Evolutionary conservation across 768 basidiomycete species (phyloP).

Genomic region (Panaeolus papilionaceus): DNA sequence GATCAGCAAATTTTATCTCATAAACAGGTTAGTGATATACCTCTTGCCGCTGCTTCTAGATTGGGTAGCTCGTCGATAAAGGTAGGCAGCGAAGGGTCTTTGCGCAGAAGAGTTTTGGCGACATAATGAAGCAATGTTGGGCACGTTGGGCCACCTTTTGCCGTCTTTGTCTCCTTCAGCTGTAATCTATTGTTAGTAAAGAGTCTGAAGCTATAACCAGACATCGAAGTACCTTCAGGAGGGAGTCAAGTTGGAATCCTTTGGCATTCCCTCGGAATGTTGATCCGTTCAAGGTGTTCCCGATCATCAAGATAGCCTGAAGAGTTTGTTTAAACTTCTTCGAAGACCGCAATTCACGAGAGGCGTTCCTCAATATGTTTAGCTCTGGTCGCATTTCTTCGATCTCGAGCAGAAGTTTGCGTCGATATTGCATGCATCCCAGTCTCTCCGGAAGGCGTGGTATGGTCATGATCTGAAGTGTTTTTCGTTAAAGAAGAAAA

Average conservation of each 20-base stretch:
- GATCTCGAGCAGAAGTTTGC: conserved; percentile 81
- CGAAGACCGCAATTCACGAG: conserved; percentile 70
- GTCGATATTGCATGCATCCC: conserved; percentile 84
- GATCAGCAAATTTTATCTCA: background rate
- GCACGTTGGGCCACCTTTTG: conserved; percentile 68
- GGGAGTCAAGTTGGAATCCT: conserved; percentile 84
- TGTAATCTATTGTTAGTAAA: conserved; percentile 33
- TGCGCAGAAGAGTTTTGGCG: conserved; percentile 73
- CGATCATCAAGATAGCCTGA: conserved; percentile 76
- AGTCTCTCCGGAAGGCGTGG: conserved; percentile 77
- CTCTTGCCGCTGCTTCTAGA: conserved; percentile 82
- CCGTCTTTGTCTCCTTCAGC: conserved; percentile 86
- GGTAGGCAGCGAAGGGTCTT: conserved; percentile 65
- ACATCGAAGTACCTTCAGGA: conserved; percentile 67
- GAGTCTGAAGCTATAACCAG: background rate
- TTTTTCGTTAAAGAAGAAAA: background rate
- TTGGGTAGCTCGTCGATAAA: conserved; percentile 86
- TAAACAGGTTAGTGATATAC: conserved; percentile 45
- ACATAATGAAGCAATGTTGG: conserved; percentile 93
- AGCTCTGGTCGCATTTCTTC: conserved; percentile 87
- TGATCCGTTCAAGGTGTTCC: conserved; percentile 83
- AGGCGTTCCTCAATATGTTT: conserved; percentile 72
- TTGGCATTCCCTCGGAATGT: conserved; percentile 84
- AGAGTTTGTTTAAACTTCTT: conserved; percentile 71
- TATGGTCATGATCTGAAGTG: conserved; percentile 71